Base-by-base conservation (phyloP, 169 alveolate genomes). In the Blepharisma undulans region DNA sequence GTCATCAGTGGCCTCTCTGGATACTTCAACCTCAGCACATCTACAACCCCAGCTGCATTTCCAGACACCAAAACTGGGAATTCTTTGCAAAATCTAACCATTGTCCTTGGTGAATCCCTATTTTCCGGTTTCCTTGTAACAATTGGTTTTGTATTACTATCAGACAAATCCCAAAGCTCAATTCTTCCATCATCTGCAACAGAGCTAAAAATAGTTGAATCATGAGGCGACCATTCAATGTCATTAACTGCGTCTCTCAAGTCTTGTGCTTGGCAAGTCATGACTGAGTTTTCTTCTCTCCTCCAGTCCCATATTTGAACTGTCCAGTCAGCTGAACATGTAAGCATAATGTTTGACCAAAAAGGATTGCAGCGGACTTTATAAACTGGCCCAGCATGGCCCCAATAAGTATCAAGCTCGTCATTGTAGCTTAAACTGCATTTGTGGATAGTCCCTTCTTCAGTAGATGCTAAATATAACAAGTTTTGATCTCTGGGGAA, bases 251-350 rank as follows among this genome's bases (percentile, higher is more conserved):
- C 97, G 80, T 97, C 97, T 82, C 94, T 91, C 74, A 95, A 92
- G 74, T 94, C 94, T 84, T 89, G 91, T 21, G 94, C 76, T 87
- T 94, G 93, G 66, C 95, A 94, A 78, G 93, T 86, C 66, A 90
- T 48, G 34, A 94, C 87, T 4, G 93, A 93, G 59, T 93, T 89
- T 71, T 93, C 79, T 90, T 93, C 94, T 92, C 96, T 93, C 91
- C 94, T 97, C 85, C 97, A 93, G 86, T 97, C 95, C 99, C 99
- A 98, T 30, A 98, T 96, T 93, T 98, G 97, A 84, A 98, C 97
- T 71, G 98, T 97, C 98, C 99, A 97, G 92, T 98, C 99, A 78
- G 98, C 98, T 33, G 98, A 96, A 93, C 98, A 97, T 80, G 98
- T 95, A 71, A 97, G 89, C 93, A 97, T 95, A 21, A 97, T 97